Conservation (phyloP, 805 yeast species). For the Allodekkera sacchari region DNA sequence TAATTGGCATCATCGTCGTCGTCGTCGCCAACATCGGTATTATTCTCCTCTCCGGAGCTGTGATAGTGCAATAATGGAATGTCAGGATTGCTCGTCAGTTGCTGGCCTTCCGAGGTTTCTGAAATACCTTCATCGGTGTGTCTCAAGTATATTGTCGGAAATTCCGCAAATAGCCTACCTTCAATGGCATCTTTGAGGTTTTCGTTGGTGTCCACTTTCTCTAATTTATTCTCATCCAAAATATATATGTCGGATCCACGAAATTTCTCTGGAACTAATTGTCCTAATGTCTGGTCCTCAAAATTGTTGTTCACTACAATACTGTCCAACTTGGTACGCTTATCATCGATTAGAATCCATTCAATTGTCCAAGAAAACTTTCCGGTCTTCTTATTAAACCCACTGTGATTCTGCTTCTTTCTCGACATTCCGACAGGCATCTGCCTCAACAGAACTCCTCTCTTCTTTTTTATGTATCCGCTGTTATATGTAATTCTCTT, state of each 20-base stretch:
- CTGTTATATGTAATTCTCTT: conserved; percentile 4
- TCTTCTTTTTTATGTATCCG: conserved; percentile 39
- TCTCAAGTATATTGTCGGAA: conserved; percentile 57
- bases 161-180: conserved; percentile 62
- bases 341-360: conserved; percentile 40
- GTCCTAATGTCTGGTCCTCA: conserved; percentile 28
- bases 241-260: conserved; percentile 8
- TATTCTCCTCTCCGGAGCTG: conserved; percentile 2
- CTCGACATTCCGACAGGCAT: conserved; percentile 74
- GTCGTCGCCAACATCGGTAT: background rate
- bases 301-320: conserved; percentile 31
- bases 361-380: conserved; percentile 75
- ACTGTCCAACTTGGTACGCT: conserved; percentile 10
- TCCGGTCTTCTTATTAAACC: conserved; percentile 56
- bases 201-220: conserved; percentile 21
- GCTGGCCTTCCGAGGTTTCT: conserved; percentile 10
- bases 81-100: conserved; percentile 19
- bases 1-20: conserved; percentile 3
- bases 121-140: conserved; percentile 14
- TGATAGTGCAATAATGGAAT: too few relatives aligned
- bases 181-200: conserved; percentile 40
- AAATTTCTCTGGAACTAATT: conserved; percentile 31
- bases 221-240: conserved; percentile 19
- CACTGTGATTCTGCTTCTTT: conserved; percentile 52
- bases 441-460: conserved; percentile 58